A percentile compares a stretch with the other conserved stretches of the same genome.
phyloP scores from a whole-genome alignment of 768 basidiomycete species.

The Trametes meyenii region DNA sequence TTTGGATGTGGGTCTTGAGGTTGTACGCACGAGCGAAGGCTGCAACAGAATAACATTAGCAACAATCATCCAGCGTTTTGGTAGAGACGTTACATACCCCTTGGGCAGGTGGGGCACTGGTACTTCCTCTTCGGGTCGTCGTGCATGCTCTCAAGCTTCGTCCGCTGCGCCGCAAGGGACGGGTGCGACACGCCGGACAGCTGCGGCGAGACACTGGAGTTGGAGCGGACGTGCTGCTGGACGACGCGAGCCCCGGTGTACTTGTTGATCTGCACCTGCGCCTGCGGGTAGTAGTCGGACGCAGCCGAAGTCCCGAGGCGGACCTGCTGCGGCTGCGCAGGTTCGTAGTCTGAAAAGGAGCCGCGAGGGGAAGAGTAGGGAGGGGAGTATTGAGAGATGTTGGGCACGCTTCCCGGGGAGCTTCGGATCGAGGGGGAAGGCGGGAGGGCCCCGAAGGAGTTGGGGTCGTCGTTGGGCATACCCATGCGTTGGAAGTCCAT shows the following conservation, averaged over 20 bases:
- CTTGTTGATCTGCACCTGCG: conserved; percentile 28
- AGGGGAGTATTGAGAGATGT: conserved; percentile 32
- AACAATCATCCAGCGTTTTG: conserved; percentile 1
- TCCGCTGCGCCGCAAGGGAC: conserved; percentile 27
- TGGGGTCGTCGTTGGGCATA: conserved; percentile 49
- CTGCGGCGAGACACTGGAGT: conserved; percentile 55
- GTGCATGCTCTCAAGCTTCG: conserved; percentile 46
- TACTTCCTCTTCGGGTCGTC: conserved; percentile 79
- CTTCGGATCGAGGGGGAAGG: conserved; percentile 48
- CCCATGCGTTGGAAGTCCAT: conserved; percentile 62
- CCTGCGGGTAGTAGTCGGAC: conserved; percentile 47
- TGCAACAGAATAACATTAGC: conserved; percentile 31
- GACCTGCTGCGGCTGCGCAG: conserved; percentile 47
- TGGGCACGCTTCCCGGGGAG: conserved; percentile 52
- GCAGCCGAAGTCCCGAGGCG: conserved; percentile 51
- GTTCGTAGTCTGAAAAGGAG: conserved; percentile 71
- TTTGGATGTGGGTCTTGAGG: conserved; percentile 93
- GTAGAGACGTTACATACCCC: conserved; percentile 48
- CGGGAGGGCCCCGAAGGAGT: conserved; percentile 49
- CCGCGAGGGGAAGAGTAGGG: conserved; percentile 40
- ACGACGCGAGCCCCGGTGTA: conserved; percentile 22
- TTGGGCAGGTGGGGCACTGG: conserved; percentile 71
- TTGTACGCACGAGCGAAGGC: conserved; percentile 95
- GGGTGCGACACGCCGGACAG: conserved; percentile 43
- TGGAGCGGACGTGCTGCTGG: conserved; percentile 52